phyloP scores from a whole-genome alignment of 257 asterid genomes.

The Gardenia jasminoides region DNA sequence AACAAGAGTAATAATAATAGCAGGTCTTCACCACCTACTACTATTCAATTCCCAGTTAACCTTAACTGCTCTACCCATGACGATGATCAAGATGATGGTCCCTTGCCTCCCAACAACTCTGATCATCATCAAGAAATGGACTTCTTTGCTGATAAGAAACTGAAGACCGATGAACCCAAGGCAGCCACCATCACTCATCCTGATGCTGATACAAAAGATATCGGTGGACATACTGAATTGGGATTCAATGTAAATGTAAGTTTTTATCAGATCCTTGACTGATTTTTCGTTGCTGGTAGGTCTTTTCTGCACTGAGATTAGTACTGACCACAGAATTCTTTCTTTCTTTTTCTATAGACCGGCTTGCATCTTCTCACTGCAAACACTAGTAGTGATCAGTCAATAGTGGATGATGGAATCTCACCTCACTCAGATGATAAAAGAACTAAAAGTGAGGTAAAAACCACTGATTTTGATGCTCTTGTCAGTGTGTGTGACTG shows the following conservation, averaged over 20 bases:
- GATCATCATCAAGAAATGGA: slow-evolving; percentile 58
- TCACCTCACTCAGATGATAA: slow-evolving; percentile 45
- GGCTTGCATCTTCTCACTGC: slow-evolving; percentile 73
- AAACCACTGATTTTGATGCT: neutral
- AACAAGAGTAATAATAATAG: neutral
- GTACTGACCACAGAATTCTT: neutral
- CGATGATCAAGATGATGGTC: neutral
- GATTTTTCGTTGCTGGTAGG: neutral
- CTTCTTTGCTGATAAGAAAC: slow-evolving; percentile 59
- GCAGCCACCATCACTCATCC: slow-evolving; percentile 8
- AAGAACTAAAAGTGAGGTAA: slow-evolving; percentile 62
- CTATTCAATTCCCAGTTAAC: slow-evolving; percentile 73
- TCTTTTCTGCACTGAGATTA: neutral
- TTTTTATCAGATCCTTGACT: neutral
- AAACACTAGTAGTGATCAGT: slow-evolving; percentile 60
- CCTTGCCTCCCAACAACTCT: neutral
- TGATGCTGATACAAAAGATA: slow-evolving; percentile 15
- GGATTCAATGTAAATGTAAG: slow-evolving; percentile 70
- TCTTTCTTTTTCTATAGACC: slow-evolving; percentile 37
- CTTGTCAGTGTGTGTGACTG: neutral
- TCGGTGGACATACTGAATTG: slow-evolving; percentile 28
- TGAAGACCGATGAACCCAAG: slow-evolving; percentile 8
- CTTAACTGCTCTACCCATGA: slow-evolving; percentile 30
- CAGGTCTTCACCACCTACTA: slow-evolving; percentile 48
- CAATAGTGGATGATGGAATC: slow-evolving; percentile 50